Base-by-base conservation (phyloP, 352 stramenopile species). In the Phytophthora litchii region DNA sequence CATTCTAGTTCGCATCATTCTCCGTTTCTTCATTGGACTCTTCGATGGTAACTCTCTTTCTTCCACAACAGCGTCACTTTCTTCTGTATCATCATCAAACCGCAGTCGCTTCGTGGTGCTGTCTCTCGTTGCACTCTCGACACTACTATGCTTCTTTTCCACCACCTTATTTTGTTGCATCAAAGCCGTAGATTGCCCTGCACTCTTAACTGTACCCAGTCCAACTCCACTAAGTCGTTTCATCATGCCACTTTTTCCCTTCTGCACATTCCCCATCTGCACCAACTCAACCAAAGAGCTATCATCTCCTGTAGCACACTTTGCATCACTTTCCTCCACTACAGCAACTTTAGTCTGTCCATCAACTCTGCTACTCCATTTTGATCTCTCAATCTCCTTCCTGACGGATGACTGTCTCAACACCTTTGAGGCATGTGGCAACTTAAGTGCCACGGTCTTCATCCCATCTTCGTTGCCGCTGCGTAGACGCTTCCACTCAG, bases 31-130 rank as follows among this genome's bases (percentile, higher is more conserved):
- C 27, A 25, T 34, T 7, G 42, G 50, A 27, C 35, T 54, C 17
- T 61, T 67, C 3, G 29, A 35, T 19, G 50, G 51, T 12, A 67
- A 48, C 53, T 31, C 49, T 65, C 25, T 74, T 9, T 4, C 12
- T 45, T 38, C 20, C 43, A 19, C 13, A 13, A 2, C 8, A 14
- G n/a, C 16, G 13, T 53, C 53, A n/a, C 3, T 60, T 14, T 51
- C 34, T 2, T 54, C 35, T 9, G 9, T 6, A 5, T 41, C 4
- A 20, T 49, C 36, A 51, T 45, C 34, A 51, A 51, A 52, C 11
- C 42, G 16, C 11, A 54, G 20, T 25, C 25, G 20, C 34, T 54
- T 60, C 25, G 16, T 55, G 12, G 34, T 50, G n/a, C 10, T 36
- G 20, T 51, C 58, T 19, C 21, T 27, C 34, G 12, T 45, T 35